Percentiles rank a stretch among this genome's conserved stretches.
Conservation (phyloP, 768 basidiomycete genomes). For the Trametes villosa region DNA sequence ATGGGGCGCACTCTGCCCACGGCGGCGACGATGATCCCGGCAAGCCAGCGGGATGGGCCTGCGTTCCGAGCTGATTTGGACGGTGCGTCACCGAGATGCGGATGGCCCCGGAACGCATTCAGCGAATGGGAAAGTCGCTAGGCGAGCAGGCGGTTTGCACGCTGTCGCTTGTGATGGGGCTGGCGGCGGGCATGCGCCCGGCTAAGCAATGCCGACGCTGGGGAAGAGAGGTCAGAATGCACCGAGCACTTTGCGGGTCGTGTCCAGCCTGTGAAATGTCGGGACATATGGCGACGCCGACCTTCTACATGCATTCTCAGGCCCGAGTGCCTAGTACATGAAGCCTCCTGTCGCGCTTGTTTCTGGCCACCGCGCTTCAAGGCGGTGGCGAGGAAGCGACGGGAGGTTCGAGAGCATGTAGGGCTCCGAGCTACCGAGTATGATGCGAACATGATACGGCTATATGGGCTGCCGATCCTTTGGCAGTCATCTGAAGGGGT, state of each 20-base stretch:
- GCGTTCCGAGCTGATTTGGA: slow-evolving; percentile 1
- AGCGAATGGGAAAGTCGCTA: neutral
- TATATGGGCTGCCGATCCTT: slow-evolving; percentile 5
- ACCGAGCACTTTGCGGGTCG: neutral
- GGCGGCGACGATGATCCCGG: slow-evolving; percentile 18
- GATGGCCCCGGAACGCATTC: neutral
- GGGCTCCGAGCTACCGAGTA: slow-evolving; percentile 6
- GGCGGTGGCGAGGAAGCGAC: too few relatives aligned
- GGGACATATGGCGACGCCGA: neutral
- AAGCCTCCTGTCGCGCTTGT: neutral
- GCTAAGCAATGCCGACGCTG: slow-evolving; percentile 23
- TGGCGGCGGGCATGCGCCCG: slow-evolving; percentile 22
- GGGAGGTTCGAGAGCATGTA: too few relatives aligned
- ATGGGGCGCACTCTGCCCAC: slow-evolving; percentile 12
- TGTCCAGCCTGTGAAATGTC: neutral
- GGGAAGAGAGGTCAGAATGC: slow-evolving; percentile 10
- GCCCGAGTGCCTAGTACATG: neutral
- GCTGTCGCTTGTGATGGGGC: slow-evolving; percentile 14
- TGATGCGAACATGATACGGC: slow-evolving; percentile 23
- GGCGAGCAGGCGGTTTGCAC: slow-evolving; percentile 5
- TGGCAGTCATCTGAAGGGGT: slow-evolving; percentile 4
- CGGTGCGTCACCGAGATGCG: slow-evolving; percentile 7
- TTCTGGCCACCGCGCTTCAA: too few relatives aligned
- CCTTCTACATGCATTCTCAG: neutral
- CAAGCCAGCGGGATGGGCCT: slow-evolving; percentile 1